phyloP scores from a whole-genome alignment of 2,329 filamentous ascomycete genomes.

The Camptophora hylomeconis region DNA sequence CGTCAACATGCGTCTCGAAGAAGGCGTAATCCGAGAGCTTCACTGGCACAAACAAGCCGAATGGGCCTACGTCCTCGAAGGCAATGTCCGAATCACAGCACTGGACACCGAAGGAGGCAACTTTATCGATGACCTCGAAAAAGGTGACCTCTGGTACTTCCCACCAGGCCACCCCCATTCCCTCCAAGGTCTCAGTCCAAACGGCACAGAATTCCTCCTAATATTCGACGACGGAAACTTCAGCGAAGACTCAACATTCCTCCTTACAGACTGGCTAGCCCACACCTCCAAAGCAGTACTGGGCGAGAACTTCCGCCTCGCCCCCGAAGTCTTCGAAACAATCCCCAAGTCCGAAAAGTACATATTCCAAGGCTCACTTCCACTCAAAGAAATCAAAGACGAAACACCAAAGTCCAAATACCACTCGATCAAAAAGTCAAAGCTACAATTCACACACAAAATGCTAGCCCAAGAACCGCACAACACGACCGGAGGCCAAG shows the following conservation, averaged over 20 bases:
- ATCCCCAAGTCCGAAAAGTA: slow-evolving; percentile 56
- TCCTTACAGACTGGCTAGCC: slow-evolving; percentile 58
- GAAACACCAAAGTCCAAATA: slow-evolving; percentile 42
- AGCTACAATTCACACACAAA: slow-evolving; percentile 55
- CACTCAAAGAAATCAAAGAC: slow-evolving; percentile 53
- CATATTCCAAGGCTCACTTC: slow-evolving; percentile 60
- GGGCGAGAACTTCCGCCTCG: slow-evolving; percentile 62
- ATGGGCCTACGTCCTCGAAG: slow-evolving; percentile 63
- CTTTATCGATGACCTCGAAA: slow-evolving; percentile 63
- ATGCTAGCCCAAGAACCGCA: slow-evolving; percentile 58
- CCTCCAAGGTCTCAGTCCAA: slow-evolving; percentile 53
- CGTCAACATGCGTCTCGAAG: slow-evolving; percentile 65
- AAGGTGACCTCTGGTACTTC: slow-evolving; percentile 73
- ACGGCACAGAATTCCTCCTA: slow-evolving; percentile 53
- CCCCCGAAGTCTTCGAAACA: slow-evolving; percentile 55
- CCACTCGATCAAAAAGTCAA: slow-evolving; percentile 46
- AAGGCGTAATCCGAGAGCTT: slow-evolving; percentile 61
- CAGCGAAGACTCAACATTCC: slow-evolving; percentile 55
- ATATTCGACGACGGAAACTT: slow-evolving; percentile 49
- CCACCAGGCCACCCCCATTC: slow-evolving; percentile 66
- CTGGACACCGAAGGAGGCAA: slow-evolving; percentile 63
- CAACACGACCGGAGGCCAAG: slow-evolving; percentile 53
- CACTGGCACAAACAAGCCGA: slow-evolving; percentile 75
- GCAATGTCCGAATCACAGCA: slow-evolving; percentile 57
- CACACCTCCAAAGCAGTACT: slow-evolving; percentile 61